phyloP scores from a whole-genome alignment of 805 yeast species.

The Ogataea philodendri region DNA sequence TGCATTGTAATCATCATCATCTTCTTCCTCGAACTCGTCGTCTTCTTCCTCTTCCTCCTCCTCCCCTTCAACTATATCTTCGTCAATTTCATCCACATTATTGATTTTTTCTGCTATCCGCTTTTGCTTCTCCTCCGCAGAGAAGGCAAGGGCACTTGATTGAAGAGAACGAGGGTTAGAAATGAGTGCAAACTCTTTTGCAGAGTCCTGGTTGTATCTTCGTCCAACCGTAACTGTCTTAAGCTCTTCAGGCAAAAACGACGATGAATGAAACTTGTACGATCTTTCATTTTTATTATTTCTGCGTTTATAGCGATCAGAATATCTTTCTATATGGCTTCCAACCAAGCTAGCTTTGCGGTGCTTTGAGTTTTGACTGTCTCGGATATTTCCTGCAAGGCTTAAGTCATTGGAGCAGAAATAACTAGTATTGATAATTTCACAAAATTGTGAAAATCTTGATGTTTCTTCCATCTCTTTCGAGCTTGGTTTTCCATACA shows the following conservation, averaged over 20 bases:
- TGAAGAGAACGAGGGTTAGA: no score
- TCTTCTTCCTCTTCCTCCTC: slow-evolving; percentile 58
- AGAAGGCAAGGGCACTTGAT: neutral
- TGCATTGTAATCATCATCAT: slow-evolving; percentile 77
- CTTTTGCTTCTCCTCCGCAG: slow-evolving; percentile 30
- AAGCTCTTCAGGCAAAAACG: slow-evolving; percentile 73
- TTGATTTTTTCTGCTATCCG: slow-evolving; percentile 33
- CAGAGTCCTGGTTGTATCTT: slow-evolving; percentile 48
- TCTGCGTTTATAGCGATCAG: slow-evolving; percentile 47
- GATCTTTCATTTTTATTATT: slow-evolving; percentile 1
- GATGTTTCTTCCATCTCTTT: slow-evolving; percentile 52
- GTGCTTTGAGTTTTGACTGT: neutral
- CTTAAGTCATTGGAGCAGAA: slow-evolving; percentile 49
- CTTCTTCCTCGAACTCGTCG: slow-evolving; percentile 70
- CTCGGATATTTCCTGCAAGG: slow-evolving; percentile 37
- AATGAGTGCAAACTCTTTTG: slow-evolving; percentile 45
- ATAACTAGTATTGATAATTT: slow-evolving; percentile 60
- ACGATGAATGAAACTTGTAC: slow-evolving; percentile 66
- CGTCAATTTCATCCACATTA: slow-evolving; percentile 40
- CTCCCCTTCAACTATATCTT: slow-evolving; percentile 42
- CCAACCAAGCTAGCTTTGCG: slow-evolving; percentile 26
- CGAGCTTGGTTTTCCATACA: slow-evolving; percentile 55
- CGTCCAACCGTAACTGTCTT: slow-evolving; percentile 64
- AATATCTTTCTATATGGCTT: slow-evolving; percentile 78
- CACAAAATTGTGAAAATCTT: slow-evolving; percentile 53